Base-by-base conservation (phyloP, 2,329 filamentous ascomycete genomes). In the Fusarium euwallaceae region DNA sequence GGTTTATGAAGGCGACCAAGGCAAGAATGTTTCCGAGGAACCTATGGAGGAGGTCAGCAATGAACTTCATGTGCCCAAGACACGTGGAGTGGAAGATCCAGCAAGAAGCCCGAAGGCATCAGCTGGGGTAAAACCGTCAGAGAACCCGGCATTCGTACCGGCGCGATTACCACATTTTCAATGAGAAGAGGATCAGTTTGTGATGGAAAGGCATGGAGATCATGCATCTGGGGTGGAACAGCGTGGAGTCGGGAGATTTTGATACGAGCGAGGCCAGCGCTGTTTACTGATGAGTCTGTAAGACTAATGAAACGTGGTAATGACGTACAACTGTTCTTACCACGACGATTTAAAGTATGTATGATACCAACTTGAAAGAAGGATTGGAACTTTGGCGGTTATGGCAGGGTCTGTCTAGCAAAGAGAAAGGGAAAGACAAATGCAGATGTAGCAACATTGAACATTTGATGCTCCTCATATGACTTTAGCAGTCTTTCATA, bases 131-230 rank as follows among this genome's bases (percentile, higher is more conserved):
- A 70, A 76, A 36, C 51, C 63, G 17, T 65, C 60, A 9, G 67
- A 73, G 55, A 71, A 76, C 20, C 22, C 66, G 22, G 81, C 82
- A 3, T 92, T 92, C 74, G 83, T 92, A 24, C 90, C 90, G 5
- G 90, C 90, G 39, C 85, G 89, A 68, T 80, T 92, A 69, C 90
- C 90, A 41, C 85, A 86, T 64, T 89, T 92, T 82, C 82, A 83
- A 73, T 89, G 70, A 81, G 29, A 34, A 34, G 24, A 45, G 22
- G 41, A 11, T 12, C 14, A 10, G 24, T 17, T 24, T 55, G 32
- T 39, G 20, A 45, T 20, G 41, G n/a, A 10, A 22, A 2, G 27
- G 48, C n/a, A 43, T 43, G 22, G 16, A 5, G n/a, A 11, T 17
- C 3, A 14, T 62, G 60, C 41, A 37, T 62, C 22, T 27, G 17